Conservation (phyloP, 352 stramenopile genomes). For the Pythium oligandrum region DNA sequence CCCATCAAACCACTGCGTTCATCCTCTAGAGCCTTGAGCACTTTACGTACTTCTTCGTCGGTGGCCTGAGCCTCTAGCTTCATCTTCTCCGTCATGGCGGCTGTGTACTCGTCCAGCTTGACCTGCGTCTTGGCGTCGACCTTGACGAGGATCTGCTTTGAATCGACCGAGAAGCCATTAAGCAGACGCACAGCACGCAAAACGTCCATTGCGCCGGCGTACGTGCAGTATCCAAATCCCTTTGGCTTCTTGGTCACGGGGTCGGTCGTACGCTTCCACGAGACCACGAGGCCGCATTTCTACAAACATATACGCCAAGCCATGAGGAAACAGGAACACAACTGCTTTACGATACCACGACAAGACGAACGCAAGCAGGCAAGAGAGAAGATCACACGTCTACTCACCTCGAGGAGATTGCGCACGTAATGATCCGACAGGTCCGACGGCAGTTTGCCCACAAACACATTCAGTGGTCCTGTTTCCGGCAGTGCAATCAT, state of each 20-base stretch:
- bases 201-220: conserved; percentile 23
- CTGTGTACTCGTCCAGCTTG: conserved; percentile 26
- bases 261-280: conserved; percentile 42
- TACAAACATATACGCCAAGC: conserved; percentile 5
- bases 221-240: conserved; percentile 48
- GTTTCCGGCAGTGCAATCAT: conserved; percentile 16
- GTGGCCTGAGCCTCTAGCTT: conserved; percentile 17
- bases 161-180: conserved; percentile 36
- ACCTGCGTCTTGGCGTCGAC: conserved; percentile 32
- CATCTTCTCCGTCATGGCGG: conserved; percentile 19
- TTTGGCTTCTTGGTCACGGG: conserved; percentile 36
- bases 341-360: too few species aligned
- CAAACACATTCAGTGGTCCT: conserved; percentile 37
- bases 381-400: too few species aligned
- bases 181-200: conserved; percentile 40
- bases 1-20: conserved; percentile 28
- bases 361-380: too few species aligned
- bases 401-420: conserved; percentile 39
- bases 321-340: too few species aligned
- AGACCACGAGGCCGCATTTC: conserved; percentile 36
- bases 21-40: conserved; percentile 25
- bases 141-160: conserved; percentile 37
- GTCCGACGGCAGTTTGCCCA: conserved; percentile 47
- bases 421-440: conserved; percentile 50
- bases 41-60: conserved; percentile 19